Evolutionary conservation across 2,329 filamentous ascomycete species (phyloP).

Genomic region (Exutisphaerella laricina): DNA sequence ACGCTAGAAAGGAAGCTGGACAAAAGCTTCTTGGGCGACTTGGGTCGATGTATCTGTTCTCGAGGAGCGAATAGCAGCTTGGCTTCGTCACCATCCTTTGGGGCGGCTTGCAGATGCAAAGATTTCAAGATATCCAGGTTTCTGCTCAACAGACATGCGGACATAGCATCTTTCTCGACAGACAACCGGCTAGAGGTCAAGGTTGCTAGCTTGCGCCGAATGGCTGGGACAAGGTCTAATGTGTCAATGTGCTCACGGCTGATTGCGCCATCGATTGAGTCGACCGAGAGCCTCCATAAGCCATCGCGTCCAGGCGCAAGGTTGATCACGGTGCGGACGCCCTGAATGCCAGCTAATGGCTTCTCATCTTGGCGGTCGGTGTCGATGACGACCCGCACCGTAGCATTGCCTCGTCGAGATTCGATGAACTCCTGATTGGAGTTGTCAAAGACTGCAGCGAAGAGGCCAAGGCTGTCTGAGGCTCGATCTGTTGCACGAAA

Average conservation of each 20-base stretch:
- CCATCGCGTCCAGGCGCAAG: conserved; percentile 52
- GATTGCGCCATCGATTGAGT: conserved; percentile 64
- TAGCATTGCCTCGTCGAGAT: conserved; percentile 61
- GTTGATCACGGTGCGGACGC: conserved; percentile 66
- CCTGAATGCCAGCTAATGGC: conserved; percentile 41
- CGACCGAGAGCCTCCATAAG: conserved; percentile 52
- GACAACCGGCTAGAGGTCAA: conserved; percentile 54
- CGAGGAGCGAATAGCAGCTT: conserved; percentile 13
- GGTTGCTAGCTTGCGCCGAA: conserved; percentile 25
- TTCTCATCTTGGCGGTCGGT: conserved; percentile 34
- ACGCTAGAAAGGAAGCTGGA: conserved; percentile 69
- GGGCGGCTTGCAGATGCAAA: conserved; percentile 41
- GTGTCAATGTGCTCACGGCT: conserved; percentile 67
- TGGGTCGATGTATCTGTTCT: conserved; percentile 60
- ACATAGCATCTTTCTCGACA: conserved; percentile 58
- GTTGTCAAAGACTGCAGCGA: conserved; percentile 68
- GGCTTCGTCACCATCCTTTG: conserved; percentile 18
- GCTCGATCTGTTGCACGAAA: conserved; percentile 63
- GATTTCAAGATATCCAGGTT: conserved; percentile 72
- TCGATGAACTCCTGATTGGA: conserved; percentile 57
- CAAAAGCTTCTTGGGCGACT: conserved; percentile 86
- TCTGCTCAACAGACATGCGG: conserved; percentile 66
- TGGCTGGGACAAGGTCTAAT: conserved; percentile 59
- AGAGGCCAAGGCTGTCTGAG: conserved; percentile 49
- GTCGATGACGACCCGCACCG: conserved; percentile 68